Base-by-base conservation (phyloP, 148 eudicot species). In the Silene uniflora region DNA sequence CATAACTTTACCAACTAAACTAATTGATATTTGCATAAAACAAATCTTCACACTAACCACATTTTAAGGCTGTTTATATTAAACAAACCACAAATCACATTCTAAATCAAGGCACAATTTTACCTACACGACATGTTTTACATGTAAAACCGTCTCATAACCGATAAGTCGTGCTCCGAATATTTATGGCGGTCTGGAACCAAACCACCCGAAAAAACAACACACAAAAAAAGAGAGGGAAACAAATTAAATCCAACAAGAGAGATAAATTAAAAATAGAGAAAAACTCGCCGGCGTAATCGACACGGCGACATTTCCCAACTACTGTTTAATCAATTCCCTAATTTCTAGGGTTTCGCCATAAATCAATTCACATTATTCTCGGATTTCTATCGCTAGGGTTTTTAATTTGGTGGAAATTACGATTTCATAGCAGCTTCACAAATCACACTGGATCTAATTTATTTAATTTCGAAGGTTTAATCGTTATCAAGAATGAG, bases 201-300 rank as follows among this genome's bases (percentile, higher is more conserved):
- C 35, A 32, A 32, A 32, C 35, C 35, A 32, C 35, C 35, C 35
- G 5, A 32, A 49, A 49, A 49, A 11, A 3, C 13, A 12, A 12
- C 12, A 49, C 16, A 49, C 13, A 49, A 49, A 49, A 49, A 49
- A 49, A 49, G 55, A 49, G 17, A 49, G 55, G 55, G 55, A 27
- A 65, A 65, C 69, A 8, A 21, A 22, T n/a, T 61, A n/a, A 21
- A 21, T 22, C 7, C 19, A 61, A 21, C 23, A 62, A 25, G 56
- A 52, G 56, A 52, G 56, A 62, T 2, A 23, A 62, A 62, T 21
- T n/a, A 19, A 62, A 32, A 32, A 35, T 32, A 5, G 17, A n/a
- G 46, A 35, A 66, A 66, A 66, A 66, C 69, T 17, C 69, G 49
- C 47, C 69, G 49, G 47, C 69, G 69, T 35, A 17, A 66, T 66